Evolutionary conservation across 2,329 filamentous ascomycete genomes (phyloP).

Genomic region (Cladobotryum mycophilum): DNA sequence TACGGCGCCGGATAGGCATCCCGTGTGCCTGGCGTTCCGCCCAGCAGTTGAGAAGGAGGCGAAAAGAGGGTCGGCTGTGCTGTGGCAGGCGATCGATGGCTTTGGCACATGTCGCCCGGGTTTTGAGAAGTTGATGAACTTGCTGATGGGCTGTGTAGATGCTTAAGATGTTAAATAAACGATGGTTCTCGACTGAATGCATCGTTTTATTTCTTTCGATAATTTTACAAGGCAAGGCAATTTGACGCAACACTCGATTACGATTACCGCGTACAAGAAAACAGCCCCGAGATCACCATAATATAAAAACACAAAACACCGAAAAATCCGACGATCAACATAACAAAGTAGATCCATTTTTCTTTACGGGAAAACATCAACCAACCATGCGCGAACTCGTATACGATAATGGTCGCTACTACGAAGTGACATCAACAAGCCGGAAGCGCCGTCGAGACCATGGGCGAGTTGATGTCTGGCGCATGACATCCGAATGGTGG

Average conservation of each 20-base stretch:
- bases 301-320: too few species aligned
- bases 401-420: constrained; percentile 27
- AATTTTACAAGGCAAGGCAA: too few species aligned
- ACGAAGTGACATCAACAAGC: constrained; percentile 13
- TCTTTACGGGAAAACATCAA: not conserved
- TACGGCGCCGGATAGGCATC: not conserved
- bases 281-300: too few species aligned
- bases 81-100: not conserved
- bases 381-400: constrained; percentile 16
- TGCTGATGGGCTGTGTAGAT: not conserved
- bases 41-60: not conserved
- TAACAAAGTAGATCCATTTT: not conserved
- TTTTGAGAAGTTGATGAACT: not conserved
- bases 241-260: too few species aligned
- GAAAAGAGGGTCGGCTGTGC: not conserved
- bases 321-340: too few species aligned
- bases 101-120: too few species aligned
- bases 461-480: constrained; percentile 20
- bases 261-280: too few species aligned
- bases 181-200: too few species aligned
- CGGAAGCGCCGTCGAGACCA: constrained; percentile 9
- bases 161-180: too few species aligned
- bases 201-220: too few species aligned
- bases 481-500: constrained; percentile 30
- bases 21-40: not conserved